phyloP scores from a whole-genome alignment of 106 monocot genomes.

The Phalaenopsis equestris region DNA sequence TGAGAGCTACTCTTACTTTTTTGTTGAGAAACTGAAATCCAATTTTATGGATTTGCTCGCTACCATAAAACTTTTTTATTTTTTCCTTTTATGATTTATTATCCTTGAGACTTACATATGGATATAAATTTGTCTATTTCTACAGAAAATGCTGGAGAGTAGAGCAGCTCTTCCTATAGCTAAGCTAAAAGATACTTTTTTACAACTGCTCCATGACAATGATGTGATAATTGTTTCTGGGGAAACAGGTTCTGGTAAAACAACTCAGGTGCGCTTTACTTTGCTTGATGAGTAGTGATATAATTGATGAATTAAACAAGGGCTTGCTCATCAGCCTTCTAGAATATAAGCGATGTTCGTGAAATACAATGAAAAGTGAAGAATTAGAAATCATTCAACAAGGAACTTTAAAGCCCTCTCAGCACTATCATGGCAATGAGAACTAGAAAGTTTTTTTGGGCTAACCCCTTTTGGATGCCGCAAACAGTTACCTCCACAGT shows the following conservation, averaged over 20 bases:
- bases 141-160: slow-evolving; percentile 73
- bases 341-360: neutral
- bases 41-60: neutral
- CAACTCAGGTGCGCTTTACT: slow-evolving; percentile 74
- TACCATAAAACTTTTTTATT: neutral
- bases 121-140: neutral
- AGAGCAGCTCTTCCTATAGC: slow-evolving; percentile 82
- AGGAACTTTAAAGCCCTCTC: neutral
- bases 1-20: neutral
- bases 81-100: neutral
- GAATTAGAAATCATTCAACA: neutral
- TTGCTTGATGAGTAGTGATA: neutral
- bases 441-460: neutral
- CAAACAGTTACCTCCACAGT: neutral
- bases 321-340: neutral
- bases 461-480: neutral
- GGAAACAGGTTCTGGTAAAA: slow-evolving; percentile 98
- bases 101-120: neutral
- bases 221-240: slow-evolving; percentile 91
- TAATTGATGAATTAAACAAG: neutral
- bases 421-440: neutral
- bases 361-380: neutral
- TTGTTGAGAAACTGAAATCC: neutral
- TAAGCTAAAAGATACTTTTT: slow-evolving; percentile 47
- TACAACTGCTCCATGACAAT: slow-evolving; percentile 56